Conservation (phyloP, 768 basidiomycete species). For the Psilocybe tampanensis region DNA sequence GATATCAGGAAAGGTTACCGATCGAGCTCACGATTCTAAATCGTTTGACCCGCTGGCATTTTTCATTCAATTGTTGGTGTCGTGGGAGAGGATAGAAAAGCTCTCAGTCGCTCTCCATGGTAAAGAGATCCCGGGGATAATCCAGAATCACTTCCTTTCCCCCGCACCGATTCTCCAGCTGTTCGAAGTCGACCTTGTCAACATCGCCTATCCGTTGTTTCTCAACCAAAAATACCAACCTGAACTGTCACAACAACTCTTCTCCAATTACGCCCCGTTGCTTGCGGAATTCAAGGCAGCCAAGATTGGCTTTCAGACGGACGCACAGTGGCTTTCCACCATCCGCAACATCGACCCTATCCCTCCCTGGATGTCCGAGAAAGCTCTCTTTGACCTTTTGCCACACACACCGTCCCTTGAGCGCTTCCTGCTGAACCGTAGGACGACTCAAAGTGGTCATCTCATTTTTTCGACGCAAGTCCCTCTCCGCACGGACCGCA, state of each 20-base stretch:
- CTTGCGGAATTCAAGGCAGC: not conserved
- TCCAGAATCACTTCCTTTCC: not conserved
- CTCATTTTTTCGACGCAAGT: no score
- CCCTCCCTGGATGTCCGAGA: not conserved
- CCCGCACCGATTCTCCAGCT: not conserved
- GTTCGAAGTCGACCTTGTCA: not conserved
- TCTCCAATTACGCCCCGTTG: not conserved
- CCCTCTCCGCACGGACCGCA: no score
- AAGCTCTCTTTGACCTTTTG: not conserved
- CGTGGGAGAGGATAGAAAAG: not conserved
- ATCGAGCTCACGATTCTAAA: not conserved
- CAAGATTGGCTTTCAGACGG: not conserved
- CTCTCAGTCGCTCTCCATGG: not conserved
- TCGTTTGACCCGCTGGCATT: not conserved
- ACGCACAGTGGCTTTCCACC: not conserved
- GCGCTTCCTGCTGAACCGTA: no score
- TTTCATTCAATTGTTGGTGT: not conserved
- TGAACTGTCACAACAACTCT: not conserved
- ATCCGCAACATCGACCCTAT: not conserved
- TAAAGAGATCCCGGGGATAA: not conserved
- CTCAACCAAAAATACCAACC: not conserved
- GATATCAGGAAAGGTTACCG: not conserved
- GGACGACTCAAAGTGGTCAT: no score
- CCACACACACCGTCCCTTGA: not conserved
- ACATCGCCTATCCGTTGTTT: not conserved